Base-by-base conservation (phyloP, 2,329 filamentous ascomycete species). In the Arthrinium puccinioides region DNA sequence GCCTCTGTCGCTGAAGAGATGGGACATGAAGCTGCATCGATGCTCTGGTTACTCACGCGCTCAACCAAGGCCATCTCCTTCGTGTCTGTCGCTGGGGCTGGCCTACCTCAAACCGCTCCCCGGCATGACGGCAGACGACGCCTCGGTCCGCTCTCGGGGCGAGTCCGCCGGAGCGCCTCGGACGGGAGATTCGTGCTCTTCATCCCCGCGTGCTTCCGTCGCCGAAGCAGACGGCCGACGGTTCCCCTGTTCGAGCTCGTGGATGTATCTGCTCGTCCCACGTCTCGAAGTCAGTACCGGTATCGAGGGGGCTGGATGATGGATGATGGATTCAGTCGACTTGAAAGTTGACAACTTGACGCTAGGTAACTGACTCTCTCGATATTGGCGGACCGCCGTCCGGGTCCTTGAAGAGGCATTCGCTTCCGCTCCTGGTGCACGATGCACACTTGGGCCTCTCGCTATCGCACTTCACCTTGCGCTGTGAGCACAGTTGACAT, bases 401-500 rank as follows among this genome's bases (percentile, higher is more conserved):
- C 1, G 51, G 37, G 21, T 43, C 46, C 10, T 59, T 37, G 5
- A 55, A 54, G 28, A 57, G 36, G 29, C 56, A 60, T 18, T 47
- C 49, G 10, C 42, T 39, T 1, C 44, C 45, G 21, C 43, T 49
- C 19, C 46, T 54, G 10, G 45, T 39, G 33, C 55, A 60, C 9
- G 46, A 40, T 10, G 42, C 43, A 34, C 57, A 59, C 42, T 47
- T 53, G 3, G 57, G 57, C 8, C 54, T 43, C 20, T 34, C 40
- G 36, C 50, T 55, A 34, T 60, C 56, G 28, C 56, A 60, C 43
- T 51, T 43, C 15, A 41, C 37, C 30, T 45, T 45, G 3, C 36
- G 25, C 19, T 39, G 32, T 15, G 29, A 32, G 26, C 43, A 45
- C 10, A 29, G 32, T 9, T 37, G 38, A 20, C 43, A 45, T n/a